Base-by-base conservation (phyloP, 129 eudicot genomes). In the Mikania micrantha region DNA sequence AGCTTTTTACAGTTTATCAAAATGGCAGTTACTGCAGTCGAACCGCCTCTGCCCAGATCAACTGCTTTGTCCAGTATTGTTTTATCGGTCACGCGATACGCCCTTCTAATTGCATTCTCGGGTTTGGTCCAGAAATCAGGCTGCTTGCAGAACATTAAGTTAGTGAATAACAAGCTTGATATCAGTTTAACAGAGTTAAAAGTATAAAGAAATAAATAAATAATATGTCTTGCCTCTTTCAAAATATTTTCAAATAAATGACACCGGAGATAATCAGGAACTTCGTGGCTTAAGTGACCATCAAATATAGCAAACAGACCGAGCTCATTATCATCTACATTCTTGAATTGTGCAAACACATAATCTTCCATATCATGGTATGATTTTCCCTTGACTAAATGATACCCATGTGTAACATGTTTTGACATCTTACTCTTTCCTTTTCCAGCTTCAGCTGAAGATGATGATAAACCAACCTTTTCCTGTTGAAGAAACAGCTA, bases 1-100 rank as follows among this genome's bases (percentile, higher is more conserved):
- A 93, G 88, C 70, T 81, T 85, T 53, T 89, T 76, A 19, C 90
- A 85, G 57, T 93, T 83, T 5, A 93, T 79, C 49, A 93, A 70
- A 38, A 93, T 88, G 31, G 98, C 98, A 11, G 96, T 88, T 25
- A 93, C 98, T 11, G 98, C 98, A 59, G 98, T 93, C 20, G 98
- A 93, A 16, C 98, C 98, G 19, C 98, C 98, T 77, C 77, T 83
- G 31, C 98, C 98, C 77, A 93, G 56, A 34, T 79, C 54, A 48
- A 80, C 73, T 6, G 96, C 81, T 76, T 82, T 83, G 27, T 84
- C 96, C 52, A 91, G 66, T 61, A 91, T 91, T 3, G 82, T 87
- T 9, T 84, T 71, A 63, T 91, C 98, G 2, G 98, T 91, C 15
- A 78, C 63, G 20, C 77, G 69, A 77, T 91, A 91, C 6, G 96